These are phyloP conservation scores for Aspergillus tamarii DNA, from an alignment of 2,329 filamentous ascomycete genomes.

Conservation along the genomic window DNA sequence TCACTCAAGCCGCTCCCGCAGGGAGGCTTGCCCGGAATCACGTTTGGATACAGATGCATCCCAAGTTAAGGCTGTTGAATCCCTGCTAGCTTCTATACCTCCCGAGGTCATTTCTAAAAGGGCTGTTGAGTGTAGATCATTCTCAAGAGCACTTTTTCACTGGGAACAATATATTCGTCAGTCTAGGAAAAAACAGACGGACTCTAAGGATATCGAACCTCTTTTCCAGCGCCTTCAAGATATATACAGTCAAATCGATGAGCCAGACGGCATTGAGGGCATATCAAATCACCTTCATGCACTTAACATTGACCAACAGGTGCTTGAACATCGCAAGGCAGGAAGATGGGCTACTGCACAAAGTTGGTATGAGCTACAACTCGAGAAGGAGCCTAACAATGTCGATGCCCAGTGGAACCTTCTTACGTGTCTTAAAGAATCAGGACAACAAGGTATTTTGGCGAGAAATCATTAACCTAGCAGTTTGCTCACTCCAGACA, in stretches of 20 bases:
- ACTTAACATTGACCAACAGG: conserved; percentile 90
- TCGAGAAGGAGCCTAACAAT: conserved; percentile 78
- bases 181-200: conserved; percentile 53
- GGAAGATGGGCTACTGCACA: conserved; percentile 93
- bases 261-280: conserved; percentile 93
- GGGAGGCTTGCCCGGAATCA: conserved; percentile 31
- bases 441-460: conserved; percentile 82
- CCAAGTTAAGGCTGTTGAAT: conserved; percentile 68
- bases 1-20: conserved; percentile 32
- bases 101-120: conserved; percentile 76
- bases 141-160: conserved; percentile 87
- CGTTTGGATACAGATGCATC: conserved; percentile 37
- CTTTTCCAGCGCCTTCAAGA: conserved; percentile 81
- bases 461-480: neutral
- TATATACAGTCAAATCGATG: conserved; percentile 96
- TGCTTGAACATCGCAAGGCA: conserved; percentile 88
- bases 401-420: conserved; percentile 79
- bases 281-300: conserved; percentile 85
- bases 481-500: conserved; percentile 1
- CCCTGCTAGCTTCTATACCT: conserved; percentile 69
- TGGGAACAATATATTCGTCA: conserved; percentile 87
- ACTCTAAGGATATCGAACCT: conserved; percentile 56
- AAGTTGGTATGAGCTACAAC: conserved; percentile 93
- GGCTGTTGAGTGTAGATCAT: conserved; percentile 92
- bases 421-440: conserved; percentile 86